These are phyloP conservation scores for Xerocomellus chrysenteron DNA, from an alignment of 768 basidiomycete species.

Conservation along the genomic window DNA sequence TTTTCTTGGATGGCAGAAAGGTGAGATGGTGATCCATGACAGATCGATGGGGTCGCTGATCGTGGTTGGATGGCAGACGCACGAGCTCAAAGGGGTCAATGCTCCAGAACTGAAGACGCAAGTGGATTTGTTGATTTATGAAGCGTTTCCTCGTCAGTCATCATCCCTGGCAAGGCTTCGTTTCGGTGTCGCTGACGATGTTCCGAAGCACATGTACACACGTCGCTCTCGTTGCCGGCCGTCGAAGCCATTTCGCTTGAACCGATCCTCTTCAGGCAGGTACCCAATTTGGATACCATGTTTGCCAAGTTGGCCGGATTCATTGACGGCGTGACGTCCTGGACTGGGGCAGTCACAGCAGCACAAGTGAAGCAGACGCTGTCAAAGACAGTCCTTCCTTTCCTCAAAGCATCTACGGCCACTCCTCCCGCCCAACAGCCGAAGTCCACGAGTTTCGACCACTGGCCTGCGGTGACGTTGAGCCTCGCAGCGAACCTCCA, in stretches of 20 bases:
- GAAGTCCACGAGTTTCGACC: slow-evolving; percentile 38
- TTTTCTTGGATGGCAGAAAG: slow-evolving; percentile 78
- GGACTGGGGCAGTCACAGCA: slow-evolving; percentile 29
- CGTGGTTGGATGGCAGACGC: slow-evolving; percentile 40
- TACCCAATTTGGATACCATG: slow-evolving; percentile 67
- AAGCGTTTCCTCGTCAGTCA: slow-evolving; percentile 76
- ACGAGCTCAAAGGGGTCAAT: slow-evolving; percentile 74
- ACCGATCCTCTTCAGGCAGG: slow-evolving; percentile 74
- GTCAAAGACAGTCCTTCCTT: slow-evolving; percentile 50
- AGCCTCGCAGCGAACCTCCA: slow-evolving; percentile 48
- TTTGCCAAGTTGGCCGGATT: slow-evolving; percentile 59
- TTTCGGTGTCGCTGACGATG: not conserved
- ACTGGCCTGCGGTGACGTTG: slow-evolving; percentile 50
- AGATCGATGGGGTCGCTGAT: not conserved
- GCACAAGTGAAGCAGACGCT: slow-evolving; percentile 52
- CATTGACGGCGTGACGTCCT: slow-evolving; percentile 49
- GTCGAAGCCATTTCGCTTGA: slow-evolving; percentile 63
- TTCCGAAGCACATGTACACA: slow-evolving; percentile 71
- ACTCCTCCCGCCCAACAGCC: slow-evolving; percentile 24
- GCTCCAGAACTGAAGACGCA: slow-evolving; percentile 67
- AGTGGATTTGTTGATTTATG: slow-evolving; percentile 69
- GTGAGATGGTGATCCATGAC: slow-evolving; percentile 35
- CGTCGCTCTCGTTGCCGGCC: slow-evolving; percentile 54
- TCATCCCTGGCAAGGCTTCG: not conserved
- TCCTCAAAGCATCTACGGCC: slow-evolving; percentile 57